Conservation (phyloP, 495 filamentous ascomycete genomes). For the Oidiodendron maius region DNA sequence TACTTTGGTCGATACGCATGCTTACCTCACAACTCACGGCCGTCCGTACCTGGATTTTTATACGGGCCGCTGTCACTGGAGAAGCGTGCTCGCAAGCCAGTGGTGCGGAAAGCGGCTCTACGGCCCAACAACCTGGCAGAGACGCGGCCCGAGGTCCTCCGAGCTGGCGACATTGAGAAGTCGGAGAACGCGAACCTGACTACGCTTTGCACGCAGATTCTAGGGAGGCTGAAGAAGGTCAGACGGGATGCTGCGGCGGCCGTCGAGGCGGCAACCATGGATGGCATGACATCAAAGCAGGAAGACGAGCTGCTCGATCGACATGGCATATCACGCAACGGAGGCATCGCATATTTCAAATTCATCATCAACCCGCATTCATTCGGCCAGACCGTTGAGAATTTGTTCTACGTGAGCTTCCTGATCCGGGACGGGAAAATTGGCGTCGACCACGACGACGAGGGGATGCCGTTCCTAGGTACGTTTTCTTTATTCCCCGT, state of each 20-base stretch:
- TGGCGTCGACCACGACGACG: slow-evolving; percentile 56
- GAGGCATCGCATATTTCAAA: slow-evolving; percentile 66
- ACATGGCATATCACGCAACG: slow-evolving; percentile 52
- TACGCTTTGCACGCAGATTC: slow-evolving; percentile 57
- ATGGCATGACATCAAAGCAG: slow-evolving; percentile 28
- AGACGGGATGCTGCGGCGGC: slow-evolving; percentile 34
- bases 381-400: slow-evolving; percentile 95
- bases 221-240: slow-evolving; percentile 37
- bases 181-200: slow-evolving; percentile 72
- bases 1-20: slow-evolving; percentile 72
- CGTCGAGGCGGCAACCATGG: slow-evolving; percentile 32
- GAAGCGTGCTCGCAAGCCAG: slow-evolving; percentile 65
- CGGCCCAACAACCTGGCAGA: slow-evolving; percentile 58
- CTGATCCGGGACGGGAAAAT: slow-evolving; percentile 80
- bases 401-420: slow-evolving; percentile 95
- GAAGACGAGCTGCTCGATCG: slow-evolving; percentile 42
- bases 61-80: slow-evolving; percentile 86
- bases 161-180: slow-evolving; percentile 62
- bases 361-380: slow-evolving; percentile 85
- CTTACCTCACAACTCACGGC: slow-evolving; percentile 64
- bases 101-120: slow-evolving; percentile 58
- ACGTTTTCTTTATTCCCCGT: slow-evolving; percentile 17
- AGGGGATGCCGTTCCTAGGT: slow-evolving; percentile 69
- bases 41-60: slow-evolving; percentile 75
- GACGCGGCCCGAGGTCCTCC: slow-evolving; percentile 68